phyloP scores from a whole-genome alignment of 2,329 filamentous ascomycete species.

The Sclerotinia glacialis region DNA sequence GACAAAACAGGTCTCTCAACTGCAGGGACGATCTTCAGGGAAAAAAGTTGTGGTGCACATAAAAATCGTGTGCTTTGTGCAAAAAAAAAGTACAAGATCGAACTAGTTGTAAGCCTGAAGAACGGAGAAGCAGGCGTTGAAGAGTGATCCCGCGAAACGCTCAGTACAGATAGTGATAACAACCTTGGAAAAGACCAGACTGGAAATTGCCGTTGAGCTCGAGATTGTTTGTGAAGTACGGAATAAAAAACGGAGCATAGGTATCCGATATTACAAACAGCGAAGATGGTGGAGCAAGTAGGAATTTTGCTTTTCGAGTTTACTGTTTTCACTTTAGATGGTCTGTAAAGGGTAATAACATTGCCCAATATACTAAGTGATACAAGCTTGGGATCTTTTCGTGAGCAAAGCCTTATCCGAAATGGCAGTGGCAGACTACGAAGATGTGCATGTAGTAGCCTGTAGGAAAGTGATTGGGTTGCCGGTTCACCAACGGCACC shows the following conservation, averaged over 20 bases:
- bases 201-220: slow-evolving; percentile 25
- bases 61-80: slow-evolving; percentile 27
- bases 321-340: slow-evolving; percentile 17
- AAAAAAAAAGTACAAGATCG: slow-evolving; percentile 26
- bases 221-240: slow-evolving; percentile 21
- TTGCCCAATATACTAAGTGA: background rate
- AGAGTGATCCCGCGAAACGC: slow-evolving; percentile 26
- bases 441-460: slow-evolving; percentile 26
- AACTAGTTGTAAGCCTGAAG: slow-evolving; percentile 25
- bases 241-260: slow-evolving; percentile 13
- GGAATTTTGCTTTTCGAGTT: slow-evolving; percentile 18
- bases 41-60: slow-evolving; percentile 27
- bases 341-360: slow-evolving; percentile 17
- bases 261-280: slow-evolving; percentile 27
- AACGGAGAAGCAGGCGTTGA: slow-evolving; percentile 24
- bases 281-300: slow-evolving; percentile 23
- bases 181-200: slow-evolving; percentile 25
- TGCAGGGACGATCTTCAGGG: slow-evolving; percentile 34
- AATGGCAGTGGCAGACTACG: slow-evolving; percentile 34
- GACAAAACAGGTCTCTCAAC: slow-evolving; percentile 27
- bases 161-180: slow-evolving; percentile 22
- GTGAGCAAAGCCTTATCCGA: slow-evolving; percentile 29
- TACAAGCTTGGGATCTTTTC: background rate
- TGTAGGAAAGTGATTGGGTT: slow-evolving; percentile 23
- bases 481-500: slow-evolving; percentile 21